phyloP scores from a whole-genome alignment of 192 early-diverging fungal genomes.

The Coemansia sp. region DNA sequence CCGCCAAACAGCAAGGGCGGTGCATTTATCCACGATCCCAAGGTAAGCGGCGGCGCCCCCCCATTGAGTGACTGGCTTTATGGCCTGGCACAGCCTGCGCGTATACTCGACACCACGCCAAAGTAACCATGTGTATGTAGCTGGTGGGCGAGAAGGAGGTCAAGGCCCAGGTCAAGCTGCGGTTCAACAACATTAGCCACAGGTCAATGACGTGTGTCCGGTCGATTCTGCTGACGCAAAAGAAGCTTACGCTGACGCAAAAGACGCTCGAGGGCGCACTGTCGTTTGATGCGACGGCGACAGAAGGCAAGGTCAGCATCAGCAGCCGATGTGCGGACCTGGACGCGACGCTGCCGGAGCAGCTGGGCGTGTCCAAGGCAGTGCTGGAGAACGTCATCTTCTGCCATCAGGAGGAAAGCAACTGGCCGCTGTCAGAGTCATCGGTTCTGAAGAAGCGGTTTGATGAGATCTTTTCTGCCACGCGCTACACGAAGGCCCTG shows the following conservation, averaged over 20 bases:
- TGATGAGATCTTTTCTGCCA: constrained; percentile 96
- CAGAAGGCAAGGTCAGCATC: constrained; percentile 63
- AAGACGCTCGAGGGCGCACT: constrained; percentile 80
- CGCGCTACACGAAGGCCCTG: constrained; percentile 86
- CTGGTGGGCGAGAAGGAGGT: constrained; percentile 70
- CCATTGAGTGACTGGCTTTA: too few species aligned
- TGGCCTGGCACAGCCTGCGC: too few species aligned
- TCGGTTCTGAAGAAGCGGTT: constrained; percentile 87
- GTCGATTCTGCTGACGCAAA: constrained; percentile 70
- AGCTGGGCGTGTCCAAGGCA: constrained; percentile 84
- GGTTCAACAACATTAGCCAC: constrained; percentile 73
- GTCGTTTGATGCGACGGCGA: constrained; percentile 51
- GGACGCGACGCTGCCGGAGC: constrained; percentile 73
- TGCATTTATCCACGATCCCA: constrained; percentile 94
- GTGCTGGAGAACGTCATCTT: constrained; percentile 98
- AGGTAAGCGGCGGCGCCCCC: constrained; percentile 47
- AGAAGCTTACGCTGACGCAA: constrained; percentile 49
- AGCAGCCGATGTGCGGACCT: constrained; percentile 80
- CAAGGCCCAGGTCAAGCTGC: constrained; percentile 86
- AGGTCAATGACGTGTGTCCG: constrained; percentile 69
- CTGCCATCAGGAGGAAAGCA: constrained; percentile 97
- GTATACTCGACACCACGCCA: not conserved
- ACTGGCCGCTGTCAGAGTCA: constrained; percentile 93
- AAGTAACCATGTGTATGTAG: constrained; percentile 4
- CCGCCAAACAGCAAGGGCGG: constrained; percentile 84